Evolutionary conservation across 495 filamentous ascomycete genomes (phyloP).

Genomic region (Penicillium fimorum): DNA sequence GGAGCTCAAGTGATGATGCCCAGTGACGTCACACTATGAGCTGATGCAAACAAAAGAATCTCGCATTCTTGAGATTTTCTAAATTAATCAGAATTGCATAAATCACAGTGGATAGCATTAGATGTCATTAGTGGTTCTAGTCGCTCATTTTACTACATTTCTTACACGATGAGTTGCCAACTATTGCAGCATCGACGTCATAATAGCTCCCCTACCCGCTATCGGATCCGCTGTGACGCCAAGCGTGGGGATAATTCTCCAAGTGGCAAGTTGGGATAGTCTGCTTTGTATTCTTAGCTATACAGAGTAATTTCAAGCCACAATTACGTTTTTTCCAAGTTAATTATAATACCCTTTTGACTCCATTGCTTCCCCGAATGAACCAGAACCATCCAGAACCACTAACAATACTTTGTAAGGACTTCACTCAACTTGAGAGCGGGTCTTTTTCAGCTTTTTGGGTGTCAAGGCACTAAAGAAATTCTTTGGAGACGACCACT

Average conservation of each 20-base stretch:
- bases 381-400: background rate
- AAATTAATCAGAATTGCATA: background rate
- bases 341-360: slow-evolving; percentile 19
- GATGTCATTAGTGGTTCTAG: background rate
- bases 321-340: slow-evolving; percentile 16
- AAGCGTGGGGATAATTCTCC: slow-evolving; percentile 10
- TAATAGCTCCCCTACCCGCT: slow-evolving; percentile 9
- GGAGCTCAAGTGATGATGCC: slow-evolving; percentile 19
- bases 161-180: slow-evolving; percentile 10
- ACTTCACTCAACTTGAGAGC: slow-evolving; percentile 66
- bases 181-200: slow-evolving; percentile 14
- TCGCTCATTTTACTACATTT: background rate
- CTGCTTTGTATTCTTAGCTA: slow-evolving; percentile 13
- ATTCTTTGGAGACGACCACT: slow-evolving; percentile 23
- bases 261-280: slow-evolving; percentile 10
- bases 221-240: slow-evolving; percentile 14
- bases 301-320: background rate
- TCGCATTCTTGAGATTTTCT: background rate
- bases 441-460: slow-evolving; percentile 41
- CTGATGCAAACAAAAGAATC: background rate
- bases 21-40: slow-evolving; percentile 34
- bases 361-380: slow-evolving; percentile 9
- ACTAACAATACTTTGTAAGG: slow-evolving; percentile 52
- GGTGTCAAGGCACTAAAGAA: slow-evolving; percentile 24
- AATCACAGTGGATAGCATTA: slow-evolving; percentile 6